phyloP scores from a whole-genome alignment of 1,139 yeast species.

The Groenewaldozyma auringiensis region DNA sequence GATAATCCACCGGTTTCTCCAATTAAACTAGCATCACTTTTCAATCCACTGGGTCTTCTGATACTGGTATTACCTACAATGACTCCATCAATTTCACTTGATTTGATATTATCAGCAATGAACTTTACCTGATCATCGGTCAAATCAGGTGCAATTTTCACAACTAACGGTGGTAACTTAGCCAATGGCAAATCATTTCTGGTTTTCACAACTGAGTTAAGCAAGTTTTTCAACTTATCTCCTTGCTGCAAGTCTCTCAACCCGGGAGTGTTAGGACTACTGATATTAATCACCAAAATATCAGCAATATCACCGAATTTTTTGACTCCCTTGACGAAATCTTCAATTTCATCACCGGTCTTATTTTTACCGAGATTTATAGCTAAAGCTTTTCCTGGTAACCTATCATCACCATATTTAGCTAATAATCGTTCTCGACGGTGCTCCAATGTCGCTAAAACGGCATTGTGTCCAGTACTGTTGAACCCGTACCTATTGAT shows the following conservation, averaged over 20 bases:
- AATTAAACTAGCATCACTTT: constrained; percentile 40
- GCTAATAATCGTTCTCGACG: constrained; percentile 38
- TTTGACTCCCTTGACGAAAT: constrained; percentile 77
- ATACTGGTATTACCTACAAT: constrained; percentile 89
- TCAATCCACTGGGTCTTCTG: constrained; percentile 57
- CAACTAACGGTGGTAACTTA: constrained; percentile 55
- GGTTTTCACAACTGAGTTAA: constrained; percentile 41
- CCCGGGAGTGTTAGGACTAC: constrained; percentile 96
- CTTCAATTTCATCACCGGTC: constrained; percentile 80
- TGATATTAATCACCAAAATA: constrained; percentile 83
- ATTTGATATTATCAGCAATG: constrained; percentile 73
- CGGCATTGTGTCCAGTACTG: constrained; percentile 77
- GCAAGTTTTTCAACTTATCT: constrained; percentile 56
- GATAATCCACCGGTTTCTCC: constrained; percentile 80
- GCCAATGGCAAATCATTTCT: constrained; percentile 27
- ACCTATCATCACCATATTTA: constrained; percentile 44
- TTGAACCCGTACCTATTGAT: constrained; percentile 94
- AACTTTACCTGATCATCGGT: constrained; percentile 73
- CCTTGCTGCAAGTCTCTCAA: constrained; percentile 79
- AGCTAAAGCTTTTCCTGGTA: constrained; percentile 54
- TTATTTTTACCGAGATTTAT: constrained; percentile 89
- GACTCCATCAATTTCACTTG: constrained; percentile 80
- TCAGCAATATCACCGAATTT: constrained; percentile 80
- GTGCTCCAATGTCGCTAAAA: constrained; percentile 53
- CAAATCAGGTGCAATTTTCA: constrained; percentile 90